phyloP scores from a whole-genome alignment of 306 rosid genomes.

The Hylodesmum podocarpum region DNA sequence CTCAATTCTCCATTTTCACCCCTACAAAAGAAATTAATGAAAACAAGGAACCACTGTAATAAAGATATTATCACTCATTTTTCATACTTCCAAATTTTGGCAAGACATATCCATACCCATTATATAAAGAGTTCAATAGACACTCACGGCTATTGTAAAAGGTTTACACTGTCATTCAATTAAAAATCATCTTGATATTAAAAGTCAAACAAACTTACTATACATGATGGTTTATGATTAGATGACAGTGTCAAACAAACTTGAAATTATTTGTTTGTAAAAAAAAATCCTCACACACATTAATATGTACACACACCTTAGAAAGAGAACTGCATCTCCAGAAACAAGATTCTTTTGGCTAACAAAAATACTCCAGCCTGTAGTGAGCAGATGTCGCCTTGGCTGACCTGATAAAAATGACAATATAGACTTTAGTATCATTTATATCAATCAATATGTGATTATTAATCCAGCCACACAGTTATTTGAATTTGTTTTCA shows the following conservation, averaged over 20 bases:
- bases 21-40: conserved; percentile 48
- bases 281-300: neutral
- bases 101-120: neutral
- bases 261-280: neutral
- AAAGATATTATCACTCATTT: neutral
- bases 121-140: neutral
- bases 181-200: neutral
- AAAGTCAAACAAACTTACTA: neutral
- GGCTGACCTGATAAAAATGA: conserved; percentile 89
- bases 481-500: neutral
- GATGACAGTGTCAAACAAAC: neutral
- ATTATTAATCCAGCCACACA: conserved; percentile 26
- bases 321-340: conserved; percentile 96
- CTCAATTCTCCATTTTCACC: conserved; percentile 95
- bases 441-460: conserved; percentile 16
- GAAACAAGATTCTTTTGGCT: conserved; percentile 94
- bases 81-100: conserved; percentile 6
- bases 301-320: conserved; percentile 47
- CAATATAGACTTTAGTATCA: conserved; percentile 21
- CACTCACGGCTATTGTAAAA: neutral
- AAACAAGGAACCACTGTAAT: neutral
- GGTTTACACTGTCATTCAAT: neutral
- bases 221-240: neutral
- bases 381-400: conserved; percentile 93
- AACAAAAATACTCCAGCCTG: conserved; percentile 96